These are phyloP conservation scores for Ilyonectria mors-panacis DNA, from an alignment of 2,329 filamentous ascomycete species.

Conservation along the genomic window DNA sequence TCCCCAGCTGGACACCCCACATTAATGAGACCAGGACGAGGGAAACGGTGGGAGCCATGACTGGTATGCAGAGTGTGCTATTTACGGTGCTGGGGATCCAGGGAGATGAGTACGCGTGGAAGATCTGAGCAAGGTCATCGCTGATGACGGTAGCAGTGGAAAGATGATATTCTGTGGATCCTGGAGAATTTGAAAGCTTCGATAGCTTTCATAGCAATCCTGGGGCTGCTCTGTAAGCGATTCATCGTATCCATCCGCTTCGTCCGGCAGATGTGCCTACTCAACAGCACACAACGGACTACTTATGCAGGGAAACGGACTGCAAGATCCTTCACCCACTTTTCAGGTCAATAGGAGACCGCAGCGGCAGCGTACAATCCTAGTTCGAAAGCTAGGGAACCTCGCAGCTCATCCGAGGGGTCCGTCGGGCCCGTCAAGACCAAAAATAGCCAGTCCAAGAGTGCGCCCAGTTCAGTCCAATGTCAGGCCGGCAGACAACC, in stretches of 20 bases:
- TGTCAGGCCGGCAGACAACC: not conserved
- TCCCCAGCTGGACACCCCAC: constrained; percentile 9
- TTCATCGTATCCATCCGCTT: not conserved
- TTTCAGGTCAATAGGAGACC: constrained; percentile 12
- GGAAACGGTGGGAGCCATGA: constrained; percentile 23
- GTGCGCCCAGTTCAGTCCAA: constrained; percentile 3
- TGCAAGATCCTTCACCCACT: constrained; percentile 5
- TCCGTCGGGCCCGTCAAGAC: constrained; percentile 5
- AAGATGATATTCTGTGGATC: constrained; percentile 11
- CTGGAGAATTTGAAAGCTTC: constrained; percentile 4
- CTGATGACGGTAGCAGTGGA: not conserved
- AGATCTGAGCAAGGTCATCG: constrained; percentile 6
- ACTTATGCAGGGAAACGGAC: constrained; percentile 6
- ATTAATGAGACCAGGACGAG: constrained; percentile 26
- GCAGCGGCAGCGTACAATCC: constrained; percentile 9
- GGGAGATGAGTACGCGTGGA: constrained; percentile 18
- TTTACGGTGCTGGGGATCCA: constrained; percentile 14
- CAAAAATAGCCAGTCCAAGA: constrained; percentile 31
- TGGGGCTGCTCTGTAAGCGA: not conserved
- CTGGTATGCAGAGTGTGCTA: constrained; percentile 25
- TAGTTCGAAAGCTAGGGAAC: not conserved
- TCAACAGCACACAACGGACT: not conserved
- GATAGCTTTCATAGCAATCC: not conserved
- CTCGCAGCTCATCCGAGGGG: constrained; percentile 17
- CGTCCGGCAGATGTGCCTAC: not conserved